Percentiles rank a stretch among this genome's conserved stretches.
These are phyloP conservation scores for Tuber calosporum DNA, from an alignment of 495 filamentous ascomycete species.

Conservation along the genomic window DNA sequence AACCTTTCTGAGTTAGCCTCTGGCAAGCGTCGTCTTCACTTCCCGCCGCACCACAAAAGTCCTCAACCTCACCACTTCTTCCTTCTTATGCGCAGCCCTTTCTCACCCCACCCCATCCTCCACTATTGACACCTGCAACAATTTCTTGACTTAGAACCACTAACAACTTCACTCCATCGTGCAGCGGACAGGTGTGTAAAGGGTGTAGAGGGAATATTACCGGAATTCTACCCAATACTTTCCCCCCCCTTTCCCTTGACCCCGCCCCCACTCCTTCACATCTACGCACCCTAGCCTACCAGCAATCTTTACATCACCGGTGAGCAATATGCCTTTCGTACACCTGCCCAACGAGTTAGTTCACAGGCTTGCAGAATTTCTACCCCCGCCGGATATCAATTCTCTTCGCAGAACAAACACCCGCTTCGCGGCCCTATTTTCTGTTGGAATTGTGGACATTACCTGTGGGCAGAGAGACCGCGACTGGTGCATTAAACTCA, in stretches of 20 bases:
- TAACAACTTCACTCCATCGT: not conserved
- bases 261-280: not conserved
- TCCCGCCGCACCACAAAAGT: no score
- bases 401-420: not conserved
- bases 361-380: not conserved
- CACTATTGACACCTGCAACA: not conserved
- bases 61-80: not conserved
- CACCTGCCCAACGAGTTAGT: not conserved
- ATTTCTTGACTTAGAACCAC: not conserved
- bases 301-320: not conserved
- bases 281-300: not conserved
- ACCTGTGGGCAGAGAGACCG: not conserved
- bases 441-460: conserved; percentile 2
- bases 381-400: not conserved
- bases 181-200: not conserved
- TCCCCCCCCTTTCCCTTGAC: not conserved
- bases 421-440: not conserved
- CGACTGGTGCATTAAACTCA: not conserved
- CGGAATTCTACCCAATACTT: not conserved
- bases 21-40: not conserved
- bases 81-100: not conserved
- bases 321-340: not conserved
- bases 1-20: not conserved
- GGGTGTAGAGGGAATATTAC: not conserved
- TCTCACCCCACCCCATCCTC: not conserved